Evolutionary conservation across 2,329 filamentous ascomycete species (phyloP).

Genomic region (Thelonectria rubi): DNA sequence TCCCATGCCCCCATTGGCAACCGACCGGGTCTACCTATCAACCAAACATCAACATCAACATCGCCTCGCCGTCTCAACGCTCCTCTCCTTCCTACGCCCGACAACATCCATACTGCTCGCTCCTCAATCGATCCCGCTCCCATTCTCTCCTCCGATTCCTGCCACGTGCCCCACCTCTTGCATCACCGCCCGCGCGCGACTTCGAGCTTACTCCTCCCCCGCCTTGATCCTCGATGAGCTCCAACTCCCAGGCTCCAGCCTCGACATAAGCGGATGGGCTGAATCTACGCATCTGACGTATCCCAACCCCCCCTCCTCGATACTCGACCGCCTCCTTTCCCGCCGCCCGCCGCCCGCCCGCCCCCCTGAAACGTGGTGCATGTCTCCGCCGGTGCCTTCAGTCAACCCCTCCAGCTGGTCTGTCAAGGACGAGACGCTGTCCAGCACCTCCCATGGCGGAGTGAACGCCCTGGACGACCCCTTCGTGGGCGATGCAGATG

Average conservation of each 20-base stretch:
- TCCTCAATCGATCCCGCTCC: background rate
- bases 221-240: constrained; percentile 15
- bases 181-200: constrained; percentile 7
- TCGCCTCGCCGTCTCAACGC: background rate
- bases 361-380: constrained; percentile 40
- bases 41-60: constrained; percentile 11
- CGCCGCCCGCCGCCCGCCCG: constrained; percentile 5
- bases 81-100: background rate
- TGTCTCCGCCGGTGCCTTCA: constrained; percentile 49
- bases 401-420: constrained; percentile 41
- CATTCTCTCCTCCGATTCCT: constrained; percentile 2
- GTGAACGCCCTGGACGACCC: constrained; percentile 36
- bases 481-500: constrained; percentile 26
- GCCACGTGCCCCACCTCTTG: constrained; percentile 21
- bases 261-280: constrained; percentile 37
- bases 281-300: constrained; percentile 27
- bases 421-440: constrained; percentile 43
- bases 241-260: constrained; percentile 12
- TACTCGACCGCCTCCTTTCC: constrained; percentile 5
- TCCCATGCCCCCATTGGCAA: constrained; percentile 9
- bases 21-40: background rate
- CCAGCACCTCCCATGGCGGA: constrained; percentile 42
- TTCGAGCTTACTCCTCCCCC: constrained; percentile 20
- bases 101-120: background rate
- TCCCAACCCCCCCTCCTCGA: constrained; percentile 23